phyloP scores from a whole-genome alignment of 805 yeast genomes.

The Phaffomyces antillensis region DNA sequence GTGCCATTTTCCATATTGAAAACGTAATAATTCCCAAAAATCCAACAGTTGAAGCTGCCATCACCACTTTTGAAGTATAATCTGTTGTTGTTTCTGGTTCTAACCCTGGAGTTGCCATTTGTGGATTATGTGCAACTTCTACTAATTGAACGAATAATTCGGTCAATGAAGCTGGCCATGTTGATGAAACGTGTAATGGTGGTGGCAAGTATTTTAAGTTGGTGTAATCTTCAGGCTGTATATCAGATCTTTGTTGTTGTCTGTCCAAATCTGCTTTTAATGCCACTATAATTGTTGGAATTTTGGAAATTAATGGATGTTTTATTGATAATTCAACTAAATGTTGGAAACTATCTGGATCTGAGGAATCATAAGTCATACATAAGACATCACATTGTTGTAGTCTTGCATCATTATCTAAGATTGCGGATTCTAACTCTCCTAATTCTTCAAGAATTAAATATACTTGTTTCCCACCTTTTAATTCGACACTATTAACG shows the following conservation, averaged over 20 bases:
- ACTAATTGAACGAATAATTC: conserved; percentile 84
- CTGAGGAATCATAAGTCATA: conserved; percentile 87
- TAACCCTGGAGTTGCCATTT: conserved; percentile 67
- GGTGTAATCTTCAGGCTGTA: conserved; percentile 85
- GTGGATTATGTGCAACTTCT: conserved; percentile 80
- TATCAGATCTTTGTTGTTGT: conserved; percentile 82
- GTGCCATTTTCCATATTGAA: conserved; percentile 49
- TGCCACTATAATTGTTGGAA: conserved; percentile 87
- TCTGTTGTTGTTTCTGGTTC: conserved; percentile 55
- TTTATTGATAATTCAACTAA: conserved; percentile 60
- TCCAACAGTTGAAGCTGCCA: conserved; percentile 66
- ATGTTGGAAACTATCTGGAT: conserved; percentile 89
- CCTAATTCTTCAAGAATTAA: conserved; percentile 87
- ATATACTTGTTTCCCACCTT: conserved; percentile 94
- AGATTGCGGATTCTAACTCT: conserved; percentile 72
- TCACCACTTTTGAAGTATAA: conserved; percentile 41
- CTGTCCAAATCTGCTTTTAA: conserved; percentile 92
- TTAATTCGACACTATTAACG: conserved; percentile 86
- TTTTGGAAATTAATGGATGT: conserved; percentile 49
- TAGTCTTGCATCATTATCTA: conserved; percentile 60
- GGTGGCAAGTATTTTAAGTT: conserved; percentile 58
- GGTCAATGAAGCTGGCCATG: conserved; percentile 81
- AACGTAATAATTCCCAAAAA: conserved; percentile 56
- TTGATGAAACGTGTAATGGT: conserved; percentile 85
- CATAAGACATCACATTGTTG: conserved; percentile 90